Evolutionary conservation across 805 yeast species (phyloP), one percentile per base, ranked within the genome.

Genomic region (Novakomyces olei): DNA sequence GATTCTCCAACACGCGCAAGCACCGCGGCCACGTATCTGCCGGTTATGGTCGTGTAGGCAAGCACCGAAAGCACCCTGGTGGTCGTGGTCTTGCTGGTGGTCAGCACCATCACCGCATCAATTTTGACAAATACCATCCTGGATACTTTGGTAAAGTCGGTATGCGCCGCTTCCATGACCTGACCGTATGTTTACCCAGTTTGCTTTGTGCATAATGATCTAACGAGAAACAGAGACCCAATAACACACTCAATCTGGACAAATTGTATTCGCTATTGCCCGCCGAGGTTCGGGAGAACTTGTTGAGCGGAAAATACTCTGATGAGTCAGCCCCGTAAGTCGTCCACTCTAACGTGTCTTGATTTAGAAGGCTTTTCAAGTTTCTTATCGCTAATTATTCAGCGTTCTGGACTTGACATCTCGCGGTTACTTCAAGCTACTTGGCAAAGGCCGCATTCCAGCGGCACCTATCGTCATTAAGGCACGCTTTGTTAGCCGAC

Each of bases 81-180:
- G 36, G 18, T 39, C 37, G 7, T 46, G 99, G 99, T 88, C 85
- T 68, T 83, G 99, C 99, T 62, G 99, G 99, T 85, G 99, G 99
- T 80, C 15, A 71, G 69, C 96, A 85, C 67, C 99, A 88, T 69
- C 98, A 88, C 94, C 80, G 99, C 74, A 83, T 88, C 64, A 88
- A 88, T 73, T 66, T 88, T 70, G 99, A 88, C 66, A 88, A 85
- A 68, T 88, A 78, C 93, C 99, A 88, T 67, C 98, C 98, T 58
- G 99, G 99, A 81, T 88, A 88, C 85, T 88, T 88, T 69, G 99
- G 99, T 78, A 91, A 88, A 72, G 96, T 88, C 61, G 99, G 99
- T 83, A 85, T 85, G 95, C 32, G 32, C 22, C 32, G 9, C 19
- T 29, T 6, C 25, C 19, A 29, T 25, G 25, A 12, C n/a, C n/a